A percentile compares a stretch with the other conserved stretches of the same genome.
These are phyloP conservation scores for Penicillium cataractarum DNA, from an alignment of 495 filamentous ascomycete genomes.

Conservation along the genomic window DNA sequence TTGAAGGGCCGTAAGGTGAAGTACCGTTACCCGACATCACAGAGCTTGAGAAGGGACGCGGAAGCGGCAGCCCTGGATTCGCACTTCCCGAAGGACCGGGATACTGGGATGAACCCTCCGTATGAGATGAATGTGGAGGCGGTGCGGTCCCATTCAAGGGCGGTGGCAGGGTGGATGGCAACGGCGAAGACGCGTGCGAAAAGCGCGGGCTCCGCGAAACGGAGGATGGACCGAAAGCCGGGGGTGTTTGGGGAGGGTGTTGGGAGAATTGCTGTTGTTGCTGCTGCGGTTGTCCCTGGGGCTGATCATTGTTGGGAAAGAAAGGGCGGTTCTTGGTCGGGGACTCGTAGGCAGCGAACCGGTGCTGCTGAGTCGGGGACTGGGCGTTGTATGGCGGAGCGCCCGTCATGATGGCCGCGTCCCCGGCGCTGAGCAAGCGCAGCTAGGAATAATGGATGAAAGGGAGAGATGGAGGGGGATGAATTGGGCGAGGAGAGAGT, in stretches of 20 bases:
- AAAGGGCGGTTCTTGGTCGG: slow-evolving; percentile 54
- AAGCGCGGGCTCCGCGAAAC: slow-evolving; percentile 56
- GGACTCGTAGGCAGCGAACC: slow-evolving; percentile 43
- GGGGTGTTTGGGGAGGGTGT: slow-evolving; percentile 57
- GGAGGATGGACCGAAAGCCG: slow-evolving; percentile 56
- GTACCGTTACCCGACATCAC: slow-evolving; percentile 41
- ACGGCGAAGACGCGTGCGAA: slow-evolving; percentile 54
- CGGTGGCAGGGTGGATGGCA: slow-evolving; percentile 54
- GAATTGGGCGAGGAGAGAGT: slow-evolving; percentile 25
- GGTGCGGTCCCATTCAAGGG: slow-evolving; percentile 54
- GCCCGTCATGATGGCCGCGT: slow-evolving; percentile 52
- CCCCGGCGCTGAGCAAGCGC: slow-evolving; percentile 35
- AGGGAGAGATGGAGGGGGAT: slow-evolving; percentile 14
- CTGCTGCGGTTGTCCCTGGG: slow-evolving; percentile 19
- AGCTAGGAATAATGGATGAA: slow-evolving; percentile 14
- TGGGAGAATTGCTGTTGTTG: slow-evolving; percentile 44
- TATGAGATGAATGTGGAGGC: slow-evolving; percentile 46
- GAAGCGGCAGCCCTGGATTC: slow-evolving; percentile 39
- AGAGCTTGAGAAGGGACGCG: slow-evolving; percentile 50
- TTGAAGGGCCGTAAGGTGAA: slow-evolving; percentile 43
- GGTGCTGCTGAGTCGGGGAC: slow-evolving; percentile 48
- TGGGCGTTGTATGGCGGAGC: slow-evolving; percentile 52
- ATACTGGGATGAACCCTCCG: slow-evolving; percentile 49
- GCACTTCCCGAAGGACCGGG: slow-evolving; percentile 42
- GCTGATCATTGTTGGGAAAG: slow-evolving; percentile 59